Evolutionary conservation across 2,329 filamentous ascomycete genomes (phyloP).

Genomic region (Ramularia collo-cygni): DNA sequence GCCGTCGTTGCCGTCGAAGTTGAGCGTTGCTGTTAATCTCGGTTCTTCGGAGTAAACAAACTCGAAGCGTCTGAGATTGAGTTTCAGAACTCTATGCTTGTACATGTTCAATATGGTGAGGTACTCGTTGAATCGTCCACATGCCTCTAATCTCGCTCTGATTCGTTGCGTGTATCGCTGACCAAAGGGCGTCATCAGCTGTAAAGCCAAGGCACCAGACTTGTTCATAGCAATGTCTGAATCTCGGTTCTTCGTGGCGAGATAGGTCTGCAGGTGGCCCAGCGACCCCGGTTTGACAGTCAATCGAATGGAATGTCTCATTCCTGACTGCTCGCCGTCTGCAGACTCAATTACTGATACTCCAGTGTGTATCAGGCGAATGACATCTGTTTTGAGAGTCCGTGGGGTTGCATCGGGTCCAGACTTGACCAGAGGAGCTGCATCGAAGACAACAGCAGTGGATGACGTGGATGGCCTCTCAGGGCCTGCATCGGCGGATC

Average conservation of each 20-base stretch:
- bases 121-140: slow-evolving; percentile 65
- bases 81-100: slow-evolving; percentile 51
- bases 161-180: slow-evolving; percentile 54
- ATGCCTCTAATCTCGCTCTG: slow-evolving; percentile 53
- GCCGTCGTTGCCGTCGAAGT: slow-evolving; percentile 21
- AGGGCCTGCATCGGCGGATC: not conserved
- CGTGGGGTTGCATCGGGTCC: not conserved
- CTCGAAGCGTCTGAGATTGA: slow-evolving; percentile 56
- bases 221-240: slow-evolving; percentile 57
- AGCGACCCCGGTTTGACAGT: slow-evolving; percentile 29
- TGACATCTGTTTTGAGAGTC: slow-evolving; percentile 6
- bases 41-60: slow-evolving; percentile 57
- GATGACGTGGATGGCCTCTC: not conserved
- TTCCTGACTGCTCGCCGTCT: slow-evolving; percentile 8
- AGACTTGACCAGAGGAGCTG: not conserved
- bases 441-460: not conserved
- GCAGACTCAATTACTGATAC: slow-evolving; percentile 1
- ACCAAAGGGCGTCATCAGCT: slow-evolving; percentile 53
- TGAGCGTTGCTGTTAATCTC: slow-evolving; percentile 15
- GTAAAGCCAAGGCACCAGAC: slow-evolving; percentile 57
- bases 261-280: slow-evolving; percentile 33
- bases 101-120: slow-evolving; percentile 57
- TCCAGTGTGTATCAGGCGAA: slow-evolving; percentile 22
- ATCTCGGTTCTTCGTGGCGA: slow-evolving; percentile 38
- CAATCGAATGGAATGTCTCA: slow-evolving; percentile 36